phyloP scores from a whole-genome alignment of 306 rosid species.

The Dryas octopetala region DNA sequence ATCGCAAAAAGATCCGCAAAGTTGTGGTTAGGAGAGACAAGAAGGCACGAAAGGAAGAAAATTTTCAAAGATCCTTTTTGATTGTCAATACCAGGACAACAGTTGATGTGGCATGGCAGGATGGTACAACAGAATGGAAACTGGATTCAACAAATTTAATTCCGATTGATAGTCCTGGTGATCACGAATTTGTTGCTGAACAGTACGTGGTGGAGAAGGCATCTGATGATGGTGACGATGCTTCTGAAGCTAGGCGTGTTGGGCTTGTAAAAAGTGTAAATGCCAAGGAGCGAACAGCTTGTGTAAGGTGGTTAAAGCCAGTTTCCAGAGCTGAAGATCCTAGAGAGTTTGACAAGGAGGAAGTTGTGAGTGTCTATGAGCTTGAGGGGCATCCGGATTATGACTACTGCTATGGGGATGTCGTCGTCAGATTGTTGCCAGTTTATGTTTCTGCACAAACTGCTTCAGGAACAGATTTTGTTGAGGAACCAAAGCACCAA shows the following conservation, averaged over 20 bases:
- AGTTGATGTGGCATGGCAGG: slow-evolving; percentile 97
- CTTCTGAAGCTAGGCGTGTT: slow-evolving; percentile 70
- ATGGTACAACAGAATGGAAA: slow-evolving; percentile 59
- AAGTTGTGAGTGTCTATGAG: slow-evolving; percentile 92
- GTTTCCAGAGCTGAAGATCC: slow-evolving; percentile 80
- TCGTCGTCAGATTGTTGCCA: slow-evolving; percentile 87
- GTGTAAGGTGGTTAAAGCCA: slow-evolving; percentile 86
- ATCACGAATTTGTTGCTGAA: slow-evolving; percentile 96
- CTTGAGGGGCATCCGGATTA: slow-evolving; percentile 96
- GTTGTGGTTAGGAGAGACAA: slow-evolving; percentile 87
- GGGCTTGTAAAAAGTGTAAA: slow-evolving; percentile 92
- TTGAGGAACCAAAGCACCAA: slow-evolving; percentile 49
- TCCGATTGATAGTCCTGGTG: slow-evolving; percentile 92
- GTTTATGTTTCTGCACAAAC: slow-evolving; percentile 53
- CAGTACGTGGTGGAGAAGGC: slow-evolving; percentile 97
- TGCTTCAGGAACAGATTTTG: slow-evolving; percentile 38
- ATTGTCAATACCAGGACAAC: slow-evolving; percentile 75
- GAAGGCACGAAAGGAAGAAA: slow-evolving; percentile 83
- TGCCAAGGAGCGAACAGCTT: slow-evolving; percentile 93
- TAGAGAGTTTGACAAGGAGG: slow-evolving; percentile 86
- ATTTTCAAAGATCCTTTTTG: slow-evolving; percentile 81
- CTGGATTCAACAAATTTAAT: slow-evolving; percentile 64
- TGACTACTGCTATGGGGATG: slow-evolving; percentile 96
- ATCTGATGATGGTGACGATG: slow-evolving; percentile 66
- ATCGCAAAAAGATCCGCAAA: slow-evolving; percentile 90